Evolutionary conservation across 2,329 filamentous ascomycete species (phyloP), one percentile per base, ranked within the genome.

Genomic region (Colletotrichum somersetense): DNA sequence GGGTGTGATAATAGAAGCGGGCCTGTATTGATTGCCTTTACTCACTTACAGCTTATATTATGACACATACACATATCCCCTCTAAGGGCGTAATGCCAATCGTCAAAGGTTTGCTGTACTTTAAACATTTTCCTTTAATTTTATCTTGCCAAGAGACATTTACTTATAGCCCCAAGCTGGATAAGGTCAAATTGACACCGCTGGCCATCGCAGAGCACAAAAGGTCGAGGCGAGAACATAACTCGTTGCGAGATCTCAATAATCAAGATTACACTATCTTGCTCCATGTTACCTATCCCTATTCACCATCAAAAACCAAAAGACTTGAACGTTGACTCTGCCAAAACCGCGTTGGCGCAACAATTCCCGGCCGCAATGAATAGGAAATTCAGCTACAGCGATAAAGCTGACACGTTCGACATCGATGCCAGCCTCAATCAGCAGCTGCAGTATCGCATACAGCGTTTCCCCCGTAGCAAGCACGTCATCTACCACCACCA

Each of bases 401-500:
- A 89, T 81, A 20, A 89, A 77, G 4, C 74, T 81, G 33, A 90
- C 71, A 73, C 84, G 20, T 52, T 84, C 80, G 0, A 70, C 48
- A n/a, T 58, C 11, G 20, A 89, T 73, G 0, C 85, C 85, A 71
- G 80, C 83, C 74, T 86, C 62, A 1, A 52, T 14, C 33, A 91
- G 76, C 2, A 91, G 79, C 74, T 82, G 74, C 46, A 91, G 75
- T 42, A 89, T 81, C 10, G 87, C 87, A 77, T 81, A 85, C 48
- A 91, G 83, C 3, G 89, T 91, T 74, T 82, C 74, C 1, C 88
- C 89, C 0, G 86, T 87, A 8, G 89, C 83, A 67, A 91, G 84
- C 40, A 90, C 88, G 78, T 91, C 89, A 70, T 91, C 89, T 7
- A 91, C 82, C 0, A 91, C 83, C n/a, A 91, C 81, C 16, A 91